These are phyloP conservation scores for Pichia kudriavzevii DNA, from an alignment of 1,139 yeast species.

Conservation along the genomic window DNA sequence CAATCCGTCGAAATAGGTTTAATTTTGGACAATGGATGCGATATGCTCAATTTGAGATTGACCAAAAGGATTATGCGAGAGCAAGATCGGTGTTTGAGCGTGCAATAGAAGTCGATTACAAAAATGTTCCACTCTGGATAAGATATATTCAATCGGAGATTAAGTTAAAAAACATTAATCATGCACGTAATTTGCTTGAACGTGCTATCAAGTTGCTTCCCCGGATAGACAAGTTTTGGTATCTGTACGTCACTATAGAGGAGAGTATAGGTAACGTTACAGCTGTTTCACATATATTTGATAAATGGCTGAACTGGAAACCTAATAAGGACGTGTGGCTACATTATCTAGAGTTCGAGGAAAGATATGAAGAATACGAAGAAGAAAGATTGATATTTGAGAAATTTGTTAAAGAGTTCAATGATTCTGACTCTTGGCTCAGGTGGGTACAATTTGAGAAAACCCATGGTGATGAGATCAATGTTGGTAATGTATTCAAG, in stretches of 20 bases:
- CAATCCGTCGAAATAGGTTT: slow-evolving; percentile 70
- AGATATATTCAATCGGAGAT: slow-evolving; percentile 76
- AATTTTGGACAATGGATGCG: slow-evolving; percentile 88
- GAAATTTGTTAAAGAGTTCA: slow-evolving; percentile 48
- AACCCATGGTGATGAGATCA: slow-evolving; percentile 39
- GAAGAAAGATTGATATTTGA: slow-evolving; percentile 53
- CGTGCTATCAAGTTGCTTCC: slow-evolving; percentile 74
- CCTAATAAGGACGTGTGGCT: slow-evolving; percentile 65
- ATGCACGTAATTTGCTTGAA: slow-evolving; percentile 79
- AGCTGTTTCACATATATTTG: slow-evolving; percentile 61
- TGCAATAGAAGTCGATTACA: slow-evolving; percentile 69
- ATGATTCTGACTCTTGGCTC: slow-evolving; percentile 55
- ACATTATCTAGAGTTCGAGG: slow-evolving; percentile 66
- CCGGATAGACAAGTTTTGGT: slow-evolving; percentile 81
- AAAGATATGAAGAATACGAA: slow-evolving; percentile 51
- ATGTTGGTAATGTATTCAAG: slow-evolving; percentile 58
- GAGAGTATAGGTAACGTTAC: slow-evolving; percentile 63
- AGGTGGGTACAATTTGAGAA: slow-evolving; percentile 56
- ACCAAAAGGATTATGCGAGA: slow-evolving; percentile 63
- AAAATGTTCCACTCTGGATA: slow-evolving; percentile 78
- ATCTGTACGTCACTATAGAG: slow-evolving; percentile 70
- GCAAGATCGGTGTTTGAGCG: slow-evolving; percentile 87
- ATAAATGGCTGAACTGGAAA: slow-evolving; percentile 76
- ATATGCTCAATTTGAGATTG: slow-evolving; percentile 82
- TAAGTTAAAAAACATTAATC: slow-evolving; percentile 65